phyloP scores from a whole-genome alignment of 2,329 filamentous ascomycete genomes.

The Blastomyces percursus region DNA sequence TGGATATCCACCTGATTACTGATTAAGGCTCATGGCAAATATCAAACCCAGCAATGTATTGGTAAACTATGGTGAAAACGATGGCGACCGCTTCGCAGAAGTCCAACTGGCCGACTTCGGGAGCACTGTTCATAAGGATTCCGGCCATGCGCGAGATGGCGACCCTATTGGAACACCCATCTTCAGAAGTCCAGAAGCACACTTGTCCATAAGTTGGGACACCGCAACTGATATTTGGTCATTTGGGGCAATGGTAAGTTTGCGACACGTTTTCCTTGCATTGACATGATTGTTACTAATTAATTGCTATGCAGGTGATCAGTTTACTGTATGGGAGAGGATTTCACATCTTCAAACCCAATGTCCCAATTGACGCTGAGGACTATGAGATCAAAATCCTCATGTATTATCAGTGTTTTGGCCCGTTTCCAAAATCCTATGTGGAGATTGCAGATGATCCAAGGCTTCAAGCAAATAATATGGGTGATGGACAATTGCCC shows the following conservation, averaged over 20 bases:
- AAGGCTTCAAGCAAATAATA: background rate
- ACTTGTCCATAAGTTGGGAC: conserved; percentile 14
- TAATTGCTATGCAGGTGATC: conserved; percentile 9
- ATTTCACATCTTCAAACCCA: conserved; percentile 16
- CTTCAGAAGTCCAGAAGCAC: conserved; percentile 15
- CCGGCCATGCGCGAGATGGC: conserved; percentile 10
- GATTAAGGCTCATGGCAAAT: conserved; percentile 9
- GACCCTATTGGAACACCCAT: conserved; percentile 14
- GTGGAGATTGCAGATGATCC: conserved; percentile 10
- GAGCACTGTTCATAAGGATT: conserved; percentile 12
- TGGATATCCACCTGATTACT: background rate
- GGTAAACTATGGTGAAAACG: conserved; percentile 13
- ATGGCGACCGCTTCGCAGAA: conserved; percentile 12
- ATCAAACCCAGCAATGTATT: conserved; percentile 16
- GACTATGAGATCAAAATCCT: conserved; percentile 16
- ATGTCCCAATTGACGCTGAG: conserved; percentile 13
- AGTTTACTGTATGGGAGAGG: conserved; percentile 14
- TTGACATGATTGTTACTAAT: no score
- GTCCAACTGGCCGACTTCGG: conserved; percentile 16
- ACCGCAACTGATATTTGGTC: conserved; percentile 15
- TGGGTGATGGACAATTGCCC: conserved; percentile 14
- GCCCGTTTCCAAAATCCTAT: conserved; percentile 19
- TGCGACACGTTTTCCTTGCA: background rate
- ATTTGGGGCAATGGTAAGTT: conserved; percentile 12
- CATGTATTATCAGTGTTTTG: conserved; percentile 15